These are phyloP conservation scores for Brettanomyces nanus DNA, from an alignment of 805 yeast genomes.

Conservation along the genomic window DNA sequence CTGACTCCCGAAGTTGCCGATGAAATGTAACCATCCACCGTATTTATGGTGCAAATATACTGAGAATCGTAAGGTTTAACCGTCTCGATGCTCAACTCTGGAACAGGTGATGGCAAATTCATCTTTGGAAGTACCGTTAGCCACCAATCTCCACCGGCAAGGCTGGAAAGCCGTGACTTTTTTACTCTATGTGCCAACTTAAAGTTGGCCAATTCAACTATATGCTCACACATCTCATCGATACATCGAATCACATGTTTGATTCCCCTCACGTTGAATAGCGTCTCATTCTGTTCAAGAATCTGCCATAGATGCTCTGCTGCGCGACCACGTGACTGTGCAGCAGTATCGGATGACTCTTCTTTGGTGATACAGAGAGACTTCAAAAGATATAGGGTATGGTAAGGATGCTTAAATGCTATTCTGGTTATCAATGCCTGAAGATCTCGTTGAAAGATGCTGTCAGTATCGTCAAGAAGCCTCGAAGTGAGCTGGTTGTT, in stretches of 20 bases:
- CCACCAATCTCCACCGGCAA: slow-evolving; percentile 49
- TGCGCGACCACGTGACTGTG: slow-evolving; percentile 40
- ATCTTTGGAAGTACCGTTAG: slow-evolving; percentile 32
- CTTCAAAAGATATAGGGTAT: slow-evolving; percentile 54
- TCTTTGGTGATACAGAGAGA: slow-evolving; percentile 38
- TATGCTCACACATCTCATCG: slow-evolving; percentile 40
- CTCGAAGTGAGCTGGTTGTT: slow-evolving; percentile 73
- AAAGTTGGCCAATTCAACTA: slow-evolving; percentile 44
- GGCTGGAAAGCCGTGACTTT: slow-evolving; percentile 28
- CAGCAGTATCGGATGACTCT: slow-evolving; percentile 28
- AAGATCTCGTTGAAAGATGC: slow-evolving; percentile 52
- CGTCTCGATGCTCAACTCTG: slow-evolving; percentile 32
- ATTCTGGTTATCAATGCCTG: slow-evolving; percentile 27
- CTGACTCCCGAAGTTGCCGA: slow-evolving; percentile 84
- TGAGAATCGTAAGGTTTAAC: slow-evolving; percentile 32
- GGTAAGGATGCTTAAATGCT: slow-evolving; percentile 59
- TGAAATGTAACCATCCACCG: slow-evolving; percentile 36
- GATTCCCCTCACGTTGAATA: slow-evolving; percentile 5
- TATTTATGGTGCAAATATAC: slow-evolving; percentile 26
- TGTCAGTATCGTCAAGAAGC: slow-evolving; percentile 36
- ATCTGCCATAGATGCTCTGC: slow-evolving; percentile 41
- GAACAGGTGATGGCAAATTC: slow-evolving; percentile 63
- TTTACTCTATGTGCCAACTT: slow-evolving; percentile 25
- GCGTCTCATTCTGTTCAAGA: slow-evolving; percentile 18
- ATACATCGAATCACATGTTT: slow-evolving; percentile 33